phyloP scores from a whole-genome alignment of 495 filamentous ascomycete species.

The Neurospora hispaniola region DNA sequence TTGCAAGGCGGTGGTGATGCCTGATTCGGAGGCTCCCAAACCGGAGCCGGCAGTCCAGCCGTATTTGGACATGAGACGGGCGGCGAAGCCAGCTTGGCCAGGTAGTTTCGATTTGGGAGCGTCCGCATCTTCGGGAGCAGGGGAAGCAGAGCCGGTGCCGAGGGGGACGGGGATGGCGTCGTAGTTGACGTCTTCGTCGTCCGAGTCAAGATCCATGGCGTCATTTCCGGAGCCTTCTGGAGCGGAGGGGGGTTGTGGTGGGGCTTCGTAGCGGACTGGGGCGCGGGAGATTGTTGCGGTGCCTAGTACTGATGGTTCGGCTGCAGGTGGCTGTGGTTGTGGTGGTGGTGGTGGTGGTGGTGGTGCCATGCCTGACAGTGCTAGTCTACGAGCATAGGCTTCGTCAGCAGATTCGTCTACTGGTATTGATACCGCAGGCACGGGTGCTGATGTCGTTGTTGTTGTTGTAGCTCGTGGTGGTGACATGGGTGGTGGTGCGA shows the following conservation, averaged over 20 bases:
- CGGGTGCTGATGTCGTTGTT: constrained; percentile 10
- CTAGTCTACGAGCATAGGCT: constrained; percentile 56
- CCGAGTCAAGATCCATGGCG: constrained; percentile 41
- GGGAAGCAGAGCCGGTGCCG: neutral
- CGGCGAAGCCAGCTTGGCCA: constrained; percentile 71
- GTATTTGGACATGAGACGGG: constrained; percentile 80
- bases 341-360: constrained; percentile 37
- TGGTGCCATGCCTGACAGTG: constrained; percentile 32
- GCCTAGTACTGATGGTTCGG: constrained; percentile 31
- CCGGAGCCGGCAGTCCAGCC: constrained; percentile 86
- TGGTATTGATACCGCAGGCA: constrained; percentile 17
- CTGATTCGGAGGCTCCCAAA: constrained; percentile 66
- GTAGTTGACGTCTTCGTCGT: constrained; percentile 35
- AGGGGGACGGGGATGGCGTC: constrained; percentile 17
- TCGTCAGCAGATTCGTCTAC: constrained; percentile 60
- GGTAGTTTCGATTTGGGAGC: constrained; percentile 53
- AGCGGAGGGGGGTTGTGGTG: constrained; percentile 36
- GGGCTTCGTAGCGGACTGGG: constrained; percentile 72
- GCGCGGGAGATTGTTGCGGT: constrained; percentile 63
- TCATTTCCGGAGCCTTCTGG: constrained; percentile 19
- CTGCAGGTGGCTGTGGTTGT: constrained; percentile 30
- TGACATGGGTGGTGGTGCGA: constrained; percentile 58
- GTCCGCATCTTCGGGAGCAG: neutral
- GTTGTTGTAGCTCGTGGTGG: constrained; percentile 31
- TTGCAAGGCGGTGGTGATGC: constrained; percentile 72